These are phyloP conservation scores for Microsporum ferrugineum DNA, from an alignment of 2,329 filamentous ascomycete genomes.

Conservation along the genomic window DNA sequence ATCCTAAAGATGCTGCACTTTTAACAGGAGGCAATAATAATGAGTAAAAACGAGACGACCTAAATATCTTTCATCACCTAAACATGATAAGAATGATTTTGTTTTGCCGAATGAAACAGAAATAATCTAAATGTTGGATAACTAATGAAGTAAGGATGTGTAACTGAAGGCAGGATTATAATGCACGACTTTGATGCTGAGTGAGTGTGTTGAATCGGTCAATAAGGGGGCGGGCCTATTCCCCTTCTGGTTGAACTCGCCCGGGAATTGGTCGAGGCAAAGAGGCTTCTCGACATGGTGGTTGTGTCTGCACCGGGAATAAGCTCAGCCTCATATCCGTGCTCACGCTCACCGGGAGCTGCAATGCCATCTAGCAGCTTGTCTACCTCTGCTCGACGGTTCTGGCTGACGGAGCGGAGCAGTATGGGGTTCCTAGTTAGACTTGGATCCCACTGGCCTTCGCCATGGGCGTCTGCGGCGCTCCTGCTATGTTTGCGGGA, in stretches of 20 bases:
- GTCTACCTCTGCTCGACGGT: constrained; percentile 24
- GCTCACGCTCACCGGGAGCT: constrained; percentile 16
- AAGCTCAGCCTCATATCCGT: constrained; percentile 1
- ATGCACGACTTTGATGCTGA: not conserved
- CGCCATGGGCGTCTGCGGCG: not conserved
- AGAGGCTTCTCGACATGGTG: not conserved
- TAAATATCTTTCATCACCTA: not conserved
- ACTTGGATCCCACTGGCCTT: constrained; percentile 12
- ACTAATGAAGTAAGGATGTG: not conserved
- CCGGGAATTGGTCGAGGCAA: not conserved
- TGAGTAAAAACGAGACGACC: not conserved
- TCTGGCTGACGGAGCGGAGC: constrained; percentile 10
- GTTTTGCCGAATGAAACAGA: not conserved
- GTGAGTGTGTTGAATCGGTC: not conserved
- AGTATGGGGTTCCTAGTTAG: constrained; percentile 20
- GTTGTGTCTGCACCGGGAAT: not conserved
- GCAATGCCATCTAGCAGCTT: constrained; percentile 30
- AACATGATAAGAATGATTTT: not conserved
- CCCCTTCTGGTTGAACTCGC: constrained; percentile 7
- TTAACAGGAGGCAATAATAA: not conserved
- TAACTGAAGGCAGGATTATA: not conserved
- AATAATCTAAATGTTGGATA: not conserved
- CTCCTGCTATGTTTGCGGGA: not conserved
- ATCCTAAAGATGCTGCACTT: not conserved
- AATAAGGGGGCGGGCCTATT: constrained; percentile 20